Percentiles rank a stretch among this genome's conserved stretches.
phyloP scores from a whole-genome alignment of 805 yeast genomes.

The Zygosaccharomyces rouxii region DNA sequence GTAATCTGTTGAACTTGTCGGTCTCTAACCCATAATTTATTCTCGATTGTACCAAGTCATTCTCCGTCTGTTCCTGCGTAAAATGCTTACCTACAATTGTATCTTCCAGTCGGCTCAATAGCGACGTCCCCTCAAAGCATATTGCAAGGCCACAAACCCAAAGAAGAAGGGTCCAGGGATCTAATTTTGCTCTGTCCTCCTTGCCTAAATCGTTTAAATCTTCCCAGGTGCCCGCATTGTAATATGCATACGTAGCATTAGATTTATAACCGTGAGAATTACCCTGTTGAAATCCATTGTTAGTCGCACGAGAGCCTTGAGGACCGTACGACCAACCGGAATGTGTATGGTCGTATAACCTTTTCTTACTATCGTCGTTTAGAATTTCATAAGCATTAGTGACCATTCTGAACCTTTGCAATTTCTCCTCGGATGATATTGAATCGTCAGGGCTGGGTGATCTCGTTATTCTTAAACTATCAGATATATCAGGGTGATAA shows the following conservation, averaged over 20 bases:
- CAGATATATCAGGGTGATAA: slow-evolving; percentile 73
- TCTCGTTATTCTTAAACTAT: slow-evolving; percentile 26
- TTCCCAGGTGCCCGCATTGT: slow-evolving; percentile 65
- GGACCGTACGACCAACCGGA: slow-evolving; percentile 44
- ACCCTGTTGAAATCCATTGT: slow-evolving; percentile 10
- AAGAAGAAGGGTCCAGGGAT: slow-evolving; percentile 38
- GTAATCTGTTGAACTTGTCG: slow-evolving; percentile 46
- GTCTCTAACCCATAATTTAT: slow-evolving; percentile 50
- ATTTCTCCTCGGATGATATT: slow-evolving; percentile 29
- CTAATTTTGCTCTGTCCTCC: slow-evolving; percentile 42
- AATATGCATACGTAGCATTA: slow-evolving; percentile 39
- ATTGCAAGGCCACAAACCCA: slow-evolving; percentile 38
- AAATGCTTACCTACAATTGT: slow-evolving; percentile 31
- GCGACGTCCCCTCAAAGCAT: slow-evolving; percentile 40
- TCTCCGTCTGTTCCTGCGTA: slow-evolving; percentile 40
- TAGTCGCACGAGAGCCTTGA: slow-evolving; percentile 19
- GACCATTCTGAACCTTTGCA: slow-evolving; percentile 47
- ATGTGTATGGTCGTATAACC: slow-evolving; percentile 44
- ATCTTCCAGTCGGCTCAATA: slow-evolving; percentile 39
- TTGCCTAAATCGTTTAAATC: slow-evolving; percentile 44
- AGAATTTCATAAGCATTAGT: slow-evolving; percentile 58
- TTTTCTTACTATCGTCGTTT: slow-evolving; percentile 41
- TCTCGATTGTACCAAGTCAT: slow-evolving; percentile 41
- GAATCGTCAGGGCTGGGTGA: slow-evolving; percentile 6
- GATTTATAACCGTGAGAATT: slow-evolving; percentile 32